Conservation (phyloP, 345 rosid genomes). For the Salix purpurea region DNA sequence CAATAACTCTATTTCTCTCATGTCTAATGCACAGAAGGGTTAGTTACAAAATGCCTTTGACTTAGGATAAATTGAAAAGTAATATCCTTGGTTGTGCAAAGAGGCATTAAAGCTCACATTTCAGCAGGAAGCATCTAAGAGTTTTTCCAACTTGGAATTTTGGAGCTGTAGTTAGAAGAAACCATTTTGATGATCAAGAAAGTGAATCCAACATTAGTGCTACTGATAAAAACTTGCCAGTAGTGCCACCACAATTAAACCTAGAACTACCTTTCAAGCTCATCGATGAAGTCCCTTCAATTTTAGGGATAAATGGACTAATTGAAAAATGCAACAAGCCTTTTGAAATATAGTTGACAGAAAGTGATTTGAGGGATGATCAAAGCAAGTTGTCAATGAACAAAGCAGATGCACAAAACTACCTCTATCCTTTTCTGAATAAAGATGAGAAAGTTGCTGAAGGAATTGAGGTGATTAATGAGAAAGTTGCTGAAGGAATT, state of each 20-base stretch:
- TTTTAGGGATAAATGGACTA: background rate
- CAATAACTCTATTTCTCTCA: background rate
- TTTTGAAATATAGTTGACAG: conserved; percentile 7
- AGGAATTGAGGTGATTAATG: conserved; percentile 1
- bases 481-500: background rate
- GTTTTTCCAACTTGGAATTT: background rate
- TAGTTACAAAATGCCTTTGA: background rate
- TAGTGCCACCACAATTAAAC: background rate
- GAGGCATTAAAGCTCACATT: background rate
- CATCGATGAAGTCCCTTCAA: background rate
- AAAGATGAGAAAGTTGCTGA: background rate
- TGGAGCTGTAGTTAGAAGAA: background rate
- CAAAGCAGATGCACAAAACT: background rate
- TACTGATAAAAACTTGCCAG: background rate
- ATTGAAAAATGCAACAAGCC: background rate
- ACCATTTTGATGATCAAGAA: background rate
- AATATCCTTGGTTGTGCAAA: background rate
- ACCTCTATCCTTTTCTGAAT: background rate
- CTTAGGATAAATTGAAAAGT: background rate
- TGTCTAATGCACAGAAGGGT: background rate
- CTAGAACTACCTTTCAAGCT: background rate
- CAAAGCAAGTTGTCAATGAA: background rate
- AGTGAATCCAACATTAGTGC: background rate
- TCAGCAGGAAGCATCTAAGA: background rate
- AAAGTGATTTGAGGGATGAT: background rate